Evolutionary conservation across 345 rosid species (phyloP), one percentile per base, ranked within the genome.

Genomic region (Excoecaria cochinchinensis): DNA sequence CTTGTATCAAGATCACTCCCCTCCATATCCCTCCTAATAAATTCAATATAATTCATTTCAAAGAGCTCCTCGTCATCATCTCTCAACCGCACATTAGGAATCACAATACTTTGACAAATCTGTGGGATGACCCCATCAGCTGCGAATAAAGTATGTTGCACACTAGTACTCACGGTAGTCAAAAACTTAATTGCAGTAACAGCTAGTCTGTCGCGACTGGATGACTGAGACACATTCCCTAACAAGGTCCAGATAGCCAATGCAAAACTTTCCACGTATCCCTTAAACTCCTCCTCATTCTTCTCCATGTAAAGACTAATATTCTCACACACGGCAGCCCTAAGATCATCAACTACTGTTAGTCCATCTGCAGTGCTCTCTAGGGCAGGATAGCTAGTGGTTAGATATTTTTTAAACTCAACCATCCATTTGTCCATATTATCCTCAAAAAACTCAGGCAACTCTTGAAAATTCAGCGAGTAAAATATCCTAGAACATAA

Each of bases 1-100:
- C 95, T 89, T 6, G 99, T 96, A 44, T 96, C 99, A 79, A 90
- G 84, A 84, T 96, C 99, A 76, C 99, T 96, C 55, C 99, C 98
- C 77, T 96, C 99, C 99, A 96, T 96, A 78, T 96, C 99, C 79
- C 99, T 91, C 82, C 98, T 89, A 72, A 96, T 90, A 74, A 93
- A 96, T 89, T 96, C 99, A 12, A 96, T 82, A 64, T 86, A 96
- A 74, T 96, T 96, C 97, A 92, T 96, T 81, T 93, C 99, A 72
- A 96, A 96, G 15, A 96, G 91, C 71, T 96, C 99, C 79, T 92
- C 99, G 74, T 96, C 99, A 70, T 96, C 99, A 16, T 87, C 98
- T 84, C 95, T 96, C 84, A 90, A 82, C 68, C 90, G 84, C 75
- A 96, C 98, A 85, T 96, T 96, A 3, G 97, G 98, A 76, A 96